phyloP scores from a whole-genome alignment of 2,329 filamentous ascomycete genomes.

The Exutisphaerella laricina region DNA sequence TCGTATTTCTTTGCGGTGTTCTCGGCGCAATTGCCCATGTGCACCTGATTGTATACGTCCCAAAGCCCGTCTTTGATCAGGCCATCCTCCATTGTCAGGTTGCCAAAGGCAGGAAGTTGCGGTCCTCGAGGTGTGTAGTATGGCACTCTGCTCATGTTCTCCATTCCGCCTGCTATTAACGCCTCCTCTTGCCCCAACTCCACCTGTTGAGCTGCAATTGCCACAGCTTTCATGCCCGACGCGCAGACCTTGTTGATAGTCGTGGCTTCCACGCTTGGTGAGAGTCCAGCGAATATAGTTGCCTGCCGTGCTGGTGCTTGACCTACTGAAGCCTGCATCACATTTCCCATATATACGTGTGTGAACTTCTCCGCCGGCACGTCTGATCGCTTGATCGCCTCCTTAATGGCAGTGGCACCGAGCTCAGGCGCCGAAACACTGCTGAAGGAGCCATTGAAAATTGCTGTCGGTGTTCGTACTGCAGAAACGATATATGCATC shows the following conservation, averaged over 20 bases:
- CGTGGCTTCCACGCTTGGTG: slow-evolving; percentile 73
- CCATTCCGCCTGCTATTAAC: slow-evolving; percentile 92
- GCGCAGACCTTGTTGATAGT: slow-evolving; percentile 99
- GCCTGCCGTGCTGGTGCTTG: slow-evolving; percentile 93
- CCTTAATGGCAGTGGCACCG: slow-evolving; percentile 85
- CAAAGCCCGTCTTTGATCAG: slow-evolving; percentile 91
- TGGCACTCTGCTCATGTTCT: slow-evolving; percentile 93
- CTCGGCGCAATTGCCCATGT: slow-evolving; percentile 98
- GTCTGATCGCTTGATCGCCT: slow-evolving; percentile 78
- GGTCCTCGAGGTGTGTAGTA: slow-evolving; percentile 84
- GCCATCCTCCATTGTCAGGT: slow-evolving; percentile 83
- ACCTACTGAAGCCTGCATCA: slow-evolving; percentile 75
- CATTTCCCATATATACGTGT: slow-evolving; percentile 97
- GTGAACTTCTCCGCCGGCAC: slow-evolving; percentile 75
- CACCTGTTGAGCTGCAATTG: slow-evolving; percentile 86
- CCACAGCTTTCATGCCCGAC: slow-evolving; percentile 88
- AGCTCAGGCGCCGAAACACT: slow-evolving; percentile 80
- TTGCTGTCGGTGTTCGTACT: slow-evolving; percentile 80
- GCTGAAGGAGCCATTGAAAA: slow-evolving; percentile 93
- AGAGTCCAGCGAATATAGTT: slow-evolving; percentile 77
- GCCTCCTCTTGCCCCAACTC: slow-evolving; percentile 84
- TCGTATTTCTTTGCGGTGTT: slow-evolving; percentile 83
- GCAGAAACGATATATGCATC: slow-evolving; percentile 94
- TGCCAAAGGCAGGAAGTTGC: slow-evolving; percentile 76
- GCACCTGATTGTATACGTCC: slow-evolving; percentile 93